Conservation (phyloP, 2,329 filamentous ascomycete species). For the Exophiala spinifera region DNA sequence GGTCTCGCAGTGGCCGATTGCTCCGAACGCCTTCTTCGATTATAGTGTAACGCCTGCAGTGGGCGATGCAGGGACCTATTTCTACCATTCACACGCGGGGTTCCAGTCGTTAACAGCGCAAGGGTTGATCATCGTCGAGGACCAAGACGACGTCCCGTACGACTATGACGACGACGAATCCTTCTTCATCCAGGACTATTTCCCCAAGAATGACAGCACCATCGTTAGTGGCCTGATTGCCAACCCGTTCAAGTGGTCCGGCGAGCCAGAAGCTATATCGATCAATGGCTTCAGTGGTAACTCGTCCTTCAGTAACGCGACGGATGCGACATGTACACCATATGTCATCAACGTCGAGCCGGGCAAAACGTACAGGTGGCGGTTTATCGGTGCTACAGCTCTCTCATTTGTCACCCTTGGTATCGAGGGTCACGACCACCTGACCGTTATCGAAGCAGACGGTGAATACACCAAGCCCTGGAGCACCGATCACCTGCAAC, state of each 20-base stretch:
- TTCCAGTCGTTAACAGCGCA: slow-evolving; percentile 59
- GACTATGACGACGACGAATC: slow-evolving; percentile 60
- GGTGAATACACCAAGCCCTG: slow-evolving; percentile 36
- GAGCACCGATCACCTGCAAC: slow-evolving; percentile 50
- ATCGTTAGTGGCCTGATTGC: slow-evolving; percentile 52
- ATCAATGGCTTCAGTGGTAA: slow-evolving; percentile 56
- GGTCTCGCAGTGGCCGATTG: slow-evolving; percentile 65
- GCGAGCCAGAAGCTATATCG: slow-evolving; percentile 56
- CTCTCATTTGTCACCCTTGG: slow-evolving; percentile 54
- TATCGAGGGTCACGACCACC: slow-evolving; percentile 55
- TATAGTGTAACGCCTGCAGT: slow-evolving; percentile 57
- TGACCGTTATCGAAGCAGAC: slow-evolving; percentile 62
- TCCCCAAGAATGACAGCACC: slow-evolving; percentile 49
- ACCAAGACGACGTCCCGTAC: slow-evolving; percentile 49
- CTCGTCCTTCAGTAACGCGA: slow-evolving; percentile 37
- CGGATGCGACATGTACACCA: slow-evolving; percentile 40
- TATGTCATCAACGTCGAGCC: slow-evolving; percentile 59
- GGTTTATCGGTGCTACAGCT: slow-evolving; percentile 57
- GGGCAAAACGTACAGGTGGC: slow-evolving; percentile 59
- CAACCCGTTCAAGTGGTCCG: slow-evolving; percentile 55
- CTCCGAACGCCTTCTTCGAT: slow-evolving; percentile 61
- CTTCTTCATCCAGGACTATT: slow-evolving; percentile 57
- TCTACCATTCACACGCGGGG: slow-evolving; percentile 66
- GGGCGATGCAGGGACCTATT: slow-evolving; percentile 61
- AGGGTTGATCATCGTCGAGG: slow-evolving; percentile 58